These are phyloP conservation scores for Meripilus lineatus DNA, from an alignment of 1,284 basidiomycete genomes.

Conservation along the genomic window DNA sequence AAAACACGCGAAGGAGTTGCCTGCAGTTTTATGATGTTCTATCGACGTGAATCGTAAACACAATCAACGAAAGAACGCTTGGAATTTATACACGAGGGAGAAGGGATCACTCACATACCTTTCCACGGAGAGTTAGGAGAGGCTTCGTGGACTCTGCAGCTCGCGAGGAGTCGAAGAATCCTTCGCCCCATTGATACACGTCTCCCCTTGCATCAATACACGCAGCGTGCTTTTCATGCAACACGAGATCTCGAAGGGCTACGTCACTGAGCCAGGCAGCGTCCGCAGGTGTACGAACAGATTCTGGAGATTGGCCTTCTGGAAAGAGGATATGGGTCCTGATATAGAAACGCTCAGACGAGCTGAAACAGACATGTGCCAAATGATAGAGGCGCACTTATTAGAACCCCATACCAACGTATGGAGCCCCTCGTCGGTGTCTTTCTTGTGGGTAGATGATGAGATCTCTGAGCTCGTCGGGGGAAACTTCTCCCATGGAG, in stretches of 20 bases:
- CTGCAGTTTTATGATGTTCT: slow-evolving; percentile 69
- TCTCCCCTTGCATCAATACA: slow-evolving; percentile 87
- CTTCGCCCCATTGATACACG: slow-evolving; percentile 84
- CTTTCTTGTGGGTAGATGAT: no score
- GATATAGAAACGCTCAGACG: neutral
- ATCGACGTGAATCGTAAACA: slow-evolving; percentile 1
- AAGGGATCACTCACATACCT: slow-evolving; percentile 44
- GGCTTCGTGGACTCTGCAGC: slow-evolving; percentile 27
- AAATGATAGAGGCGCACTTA: slow-evolving; percentile 30
- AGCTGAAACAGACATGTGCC: neutral
- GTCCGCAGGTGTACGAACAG: slow-evolving; percentile 44
- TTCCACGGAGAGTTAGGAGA: slow-evolving; percentile 59
- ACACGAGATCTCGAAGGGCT: slow-evolving; percentile 71
- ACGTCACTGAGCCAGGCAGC: slow-evolving; percentile 55
- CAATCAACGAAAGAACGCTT: no score
- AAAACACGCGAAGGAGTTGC: slow-evolving; percentile 57
- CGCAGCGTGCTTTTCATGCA: slow-evolving; percentile 74
- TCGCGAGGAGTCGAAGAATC: slow-evolving; percentile 38
- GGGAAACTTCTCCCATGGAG: slow-evolving; percentile 25
- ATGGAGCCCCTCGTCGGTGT: no score
- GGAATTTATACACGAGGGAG: neutral
- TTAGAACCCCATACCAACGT: slow-evolving; percentile 57
- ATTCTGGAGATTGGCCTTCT: slow-evolving; percentile 26
- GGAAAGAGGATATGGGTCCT: slow-evolving; percentile 45
- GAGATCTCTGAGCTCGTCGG: slow-evolving; percentile 17